Evolutionary conservation across 2,329 filamentous ascomycete genomes (phyloP).

Genomic region (Aspergillus sp.): DNA sequence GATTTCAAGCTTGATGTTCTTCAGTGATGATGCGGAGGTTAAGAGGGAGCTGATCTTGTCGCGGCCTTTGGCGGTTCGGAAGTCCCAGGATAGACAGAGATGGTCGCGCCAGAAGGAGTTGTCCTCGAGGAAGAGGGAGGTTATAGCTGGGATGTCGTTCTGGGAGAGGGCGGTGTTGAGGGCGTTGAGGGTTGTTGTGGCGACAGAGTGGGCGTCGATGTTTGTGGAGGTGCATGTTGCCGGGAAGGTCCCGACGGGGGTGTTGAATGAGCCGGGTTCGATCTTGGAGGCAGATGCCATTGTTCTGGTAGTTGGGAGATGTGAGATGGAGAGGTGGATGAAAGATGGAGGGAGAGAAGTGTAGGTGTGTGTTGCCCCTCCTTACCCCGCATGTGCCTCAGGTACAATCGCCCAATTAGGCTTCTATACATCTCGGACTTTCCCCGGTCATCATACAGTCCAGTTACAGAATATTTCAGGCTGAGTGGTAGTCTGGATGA

Average conservation of each 20-base stretch:
- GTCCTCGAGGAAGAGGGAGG: conserved; percentile 50
- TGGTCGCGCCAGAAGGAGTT: conserved; percentile 61
- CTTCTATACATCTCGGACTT: too few species aligned
- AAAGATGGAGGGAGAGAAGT: too few species aligned
- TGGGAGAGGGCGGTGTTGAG: conserved; percentile 42
- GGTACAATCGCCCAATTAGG: too few species aligned
- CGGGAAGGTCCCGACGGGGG: conserved; percentile 46
- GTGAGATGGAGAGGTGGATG: too few species aligned
- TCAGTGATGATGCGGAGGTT: conserved; percentile 37
- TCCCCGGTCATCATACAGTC: too few species aligned
- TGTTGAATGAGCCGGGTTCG: conserved; percentile 55
- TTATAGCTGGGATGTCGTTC: conserved; percentile 32
- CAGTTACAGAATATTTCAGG: too few species aligned
- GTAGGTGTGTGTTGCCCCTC: too few species aligned
- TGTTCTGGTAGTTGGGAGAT: too few species aligned
- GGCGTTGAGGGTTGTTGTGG: conserved; percentile 34
- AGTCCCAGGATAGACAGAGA: conserved; percentile 56
- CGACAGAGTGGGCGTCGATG: conserved; percentile 39
- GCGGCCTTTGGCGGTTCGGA: conserved; percentile 54
- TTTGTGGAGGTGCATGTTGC: conserved; percentile 31
- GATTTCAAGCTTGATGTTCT: conserved; percentile 45
- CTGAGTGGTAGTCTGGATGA: too few species aligned
- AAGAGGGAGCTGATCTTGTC: conserved; percentile 40
- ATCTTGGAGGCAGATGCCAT: not conserved
- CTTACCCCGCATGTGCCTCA: too few species aligned